These are phyloP conservation scores for Hyphodiscus sp. DNA, from an alignment of 2,329 filamentous ascomycete genomes.

Conservation along the genomic window DNA sequence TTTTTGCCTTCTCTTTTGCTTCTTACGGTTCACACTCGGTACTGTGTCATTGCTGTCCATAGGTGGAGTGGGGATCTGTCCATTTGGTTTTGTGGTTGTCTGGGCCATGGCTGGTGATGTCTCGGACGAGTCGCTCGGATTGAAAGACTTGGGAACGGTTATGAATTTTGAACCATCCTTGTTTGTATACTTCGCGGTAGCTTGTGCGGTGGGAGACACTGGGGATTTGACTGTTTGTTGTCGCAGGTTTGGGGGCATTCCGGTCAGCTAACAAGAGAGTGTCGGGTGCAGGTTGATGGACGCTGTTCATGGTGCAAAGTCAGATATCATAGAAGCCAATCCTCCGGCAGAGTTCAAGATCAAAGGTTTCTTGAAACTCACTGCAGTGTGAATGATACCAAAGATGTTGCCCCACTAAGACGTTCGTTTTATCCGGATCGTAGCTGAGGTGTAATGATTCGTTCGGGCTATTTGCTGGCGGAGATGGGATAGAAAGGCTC, in stretches of 20 bases:
- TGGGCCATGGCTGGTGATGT: conserved; percentile 40
- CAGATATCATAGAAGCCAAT: conserved; percentile 7
- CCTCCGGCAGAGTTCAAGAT: conserved; percentile 1
- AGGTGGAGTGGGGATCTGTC: conserved; percentile 22
- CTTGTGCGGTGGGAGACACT: conserved; percentile 44
- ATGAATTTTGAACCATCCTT: conserved; percentile 66
- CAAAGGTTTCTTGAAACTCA: conserved; percentile 14
- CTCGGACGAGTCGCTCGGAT: conserved; percentile 44
- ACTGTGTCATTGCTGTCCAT: conserved; percentile 30
- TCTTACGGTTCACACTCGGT: conserved; percentile 76
- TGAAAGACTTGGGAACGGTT: conserved; percentile 51
- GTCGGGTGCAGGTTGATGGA: conserved; percentile 14
- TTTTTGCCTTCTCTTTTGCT: conserved; percentile 88
- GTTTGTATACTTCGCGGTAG: conserved; percentile 57
- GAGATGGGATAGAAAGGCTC: background rate
- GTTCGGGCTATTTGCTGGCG: background rate
- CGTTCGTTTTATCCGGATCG: conserved; percentile 17
- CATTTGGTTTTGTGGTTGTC: conserved; percentile 27
- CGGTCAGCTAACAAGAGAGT: conserved; percentile 19
- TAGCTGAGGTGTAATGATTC: background rate
- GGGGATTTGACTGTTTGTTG: conserved; percentile 43
- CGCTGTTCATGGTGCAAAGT: conserved; percentile 21
- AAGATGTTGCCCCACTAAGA: conserved; percentile 28
- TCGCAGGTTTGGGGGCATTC: conserved; percentile 48
- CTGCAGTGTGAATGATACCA: conserved; percentile 12